Conservation (phyloP, 768 basidiomycete genomes). For the Lactifluus rugatus region DNA sequence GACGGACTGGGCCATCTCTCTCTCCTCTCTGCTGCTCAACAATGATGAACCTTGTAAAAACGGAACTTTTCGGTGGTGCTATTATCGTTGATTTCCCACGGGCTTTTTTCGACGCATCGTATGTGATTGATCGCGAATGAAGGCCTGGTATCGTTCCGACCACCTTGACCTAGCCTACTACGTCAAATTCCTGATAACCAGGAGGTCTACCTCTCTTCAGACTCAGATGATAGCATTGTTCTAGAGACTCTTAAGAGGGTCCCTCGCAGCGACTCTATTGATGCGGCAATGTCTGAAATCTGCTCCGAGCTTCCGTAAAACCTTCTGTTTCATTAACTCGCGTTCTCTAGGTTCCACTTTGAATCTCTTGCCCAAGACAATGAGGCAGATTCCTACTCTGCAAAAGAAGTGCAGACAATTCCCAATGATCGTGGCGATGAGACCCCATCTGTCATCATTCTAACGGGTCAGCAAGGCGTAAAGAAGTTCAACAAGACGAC, state of each 20-base stretch:
- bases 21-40: not conserved
- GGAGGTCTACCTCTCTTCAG: constrained; percentile 76
- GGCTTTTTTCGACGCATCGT: constrained; percentile 79
- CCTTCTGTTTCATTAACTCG: constrained; percentile 7
- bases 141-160: not conserved
- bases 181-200: constrained; percentile 93
- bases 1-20: too few relatives aligned
- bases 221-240: constrained; percentile 64
- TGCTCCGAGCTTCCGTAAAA: not conserved
- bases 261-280: constrained; percentile 38
- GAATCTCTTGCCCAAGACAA: constrained; percentile 89
- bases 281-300: constrained; percentile 54
- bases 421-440: constrained; percentile 35
- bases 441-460: constrained; percentile 50
- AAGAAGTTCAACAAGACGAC: constrained; percentile 60
- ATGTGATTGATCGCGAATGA: constrained; percentile 19
- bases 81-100: constrained; percentile 52
- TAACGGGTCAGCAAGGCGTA: constrained; percentile 62
- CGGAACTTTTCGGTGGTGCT: constrained; percentile 79
- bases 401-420: constrained; percentile 35
- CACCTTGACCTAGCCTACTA: constrained; percentile 34
- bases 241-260: constrained; percentile 79
- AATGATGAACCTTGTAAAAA: constrained; percentile 21
- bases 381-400: constrained; percentile 42
- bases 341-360: constrained; percentile 76